Conservation (phyloP, 768 basidiomycete species). For the Chalciporus pseudorubinellus region DNA sequence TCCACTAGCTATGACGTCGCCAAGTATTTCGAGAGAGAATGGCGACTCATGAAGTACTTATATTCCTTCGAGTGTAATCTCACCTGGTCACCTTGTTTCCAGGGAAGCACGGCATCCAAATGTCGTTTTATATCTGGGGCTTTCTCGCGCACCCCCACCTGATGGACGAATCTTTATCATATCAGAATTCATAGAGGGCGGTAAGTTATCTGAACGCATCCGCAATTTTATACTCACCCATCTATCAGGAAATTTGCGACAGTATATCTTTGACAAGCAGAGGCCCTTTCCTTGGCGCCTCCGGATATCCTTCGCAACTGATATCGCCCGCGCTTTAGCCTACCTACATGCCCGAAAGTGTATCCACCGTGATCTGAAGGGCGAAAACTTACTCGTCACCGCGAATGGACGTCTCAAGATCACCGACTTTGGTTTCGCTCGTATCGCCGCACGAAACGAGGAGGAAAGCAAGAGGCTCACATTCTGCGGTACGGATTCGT, state of each 20-base stretch:
- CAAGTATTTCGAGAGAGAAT: constrained; percentile 99
- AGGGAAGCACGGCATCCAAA: constrained; percentile 88
- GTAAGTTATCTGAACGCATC: constrained; percentile 26
- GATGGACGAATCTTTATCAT: constrained; percentile 91
- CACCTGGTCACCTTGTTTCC: constrained; percentile 4
- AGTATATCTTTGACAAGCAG: constrained; percentile 83
- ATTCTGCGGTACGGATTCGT: constrained; percentile 87
- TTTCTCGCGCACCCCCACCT: constrained; percentile 73
- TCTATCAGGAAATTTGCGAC: constrained; percentile 64
- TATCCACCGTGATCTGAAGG: constrained; percentile 91
- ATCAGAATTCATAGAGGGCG: constrained; percentile 91
- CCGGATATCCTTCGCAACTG: constrained; percentile 90
- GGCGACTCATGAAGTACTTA: constrained; percentile 86
- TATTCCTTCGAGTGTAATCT: background rate
- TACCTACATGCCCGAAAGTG: constrained; percentile 94
- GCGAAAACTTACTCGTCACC: constrained; percentile 95
- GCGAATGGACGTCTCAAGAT: constrained; percentile 93
- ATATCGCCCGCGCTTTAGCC: constrained; percentile 91
- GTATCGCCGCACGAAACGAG: constrained; percentile 88
- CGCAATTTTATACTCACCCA: constrained; percentile 3
- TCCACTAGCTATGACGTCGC: constrained; percentile 89
- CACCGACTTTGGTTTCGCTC: constrained; percentile 97
- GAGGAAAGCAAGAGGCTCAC: constrained; percentile 86
- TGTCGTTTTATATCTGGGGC: constrained; percentile 90
- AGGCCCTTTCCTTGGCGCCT: constrained; percentile 92